phyloP scores from a whole-genome alignment of 495 filamentous ascomycete genomes.

The Hapsidospora chrysogenum region DNA sequence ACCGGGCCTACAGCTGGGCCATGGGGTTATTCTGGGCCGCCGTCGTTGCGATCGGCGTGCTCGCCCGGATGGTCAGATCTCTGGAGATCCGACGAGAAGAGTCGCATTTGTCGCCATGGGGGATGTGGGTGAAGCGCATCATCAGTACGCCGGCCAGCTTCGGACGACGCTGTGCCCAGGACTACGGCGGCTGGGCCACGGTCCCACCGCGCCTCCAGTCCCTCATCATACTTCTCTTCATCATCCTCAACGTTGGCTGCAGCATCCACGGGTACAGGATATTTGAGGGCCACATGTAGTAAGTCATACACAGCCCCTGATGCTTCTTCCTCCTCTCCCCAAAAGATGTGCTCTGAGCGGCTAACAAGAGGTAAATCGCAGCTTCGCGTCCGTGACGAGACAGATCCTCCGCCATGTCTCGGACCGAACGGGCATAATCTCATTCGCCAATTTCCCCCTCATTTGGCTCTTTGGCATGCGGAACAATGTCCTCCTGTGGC shows the following conservation, averaged over 20 bases:
- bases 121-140: not conserved
- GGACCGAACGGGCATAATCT: constrained; percentile 19
- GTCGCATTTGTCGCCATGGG: too few relatives aligned
- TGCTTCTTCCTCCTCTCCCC: not conserved
- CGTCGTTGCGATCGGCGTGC: constrained; percentile 2
- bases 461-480: constrained; percentile 17
- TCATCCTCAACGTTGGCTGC: constrained; percentile 20
- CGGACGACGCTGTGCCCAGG: not conserved
- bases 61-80: not conserved
- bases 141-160: not conserved
- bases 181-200: constrained; percentile 2
- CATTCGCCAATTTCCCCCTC: constrained; percentile 15
- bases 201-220: constrained; percentile 8
- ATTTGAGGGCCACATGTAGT: constrained; percentile 13
- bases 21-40: constrained; percentile 5
- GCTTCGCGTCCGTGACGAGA: constrained; percentile 5
- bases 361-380: not conserved
- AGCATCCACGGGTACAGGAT: constrained; percentile 11
- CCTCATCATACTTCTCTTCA: constrained; percentile 16
- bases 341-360: not conserved
- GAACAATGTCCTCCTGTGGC: constrained; percentile 24
- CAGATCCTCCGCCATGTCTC: constrained; percentile 19
- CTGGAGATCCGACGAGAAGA: constrained; percentile 2
- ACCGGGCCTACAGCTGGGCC: not conserved
- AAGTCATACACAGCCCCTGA: too few relatives aligned